A percentile compares a stretch with the other conserved stretches of the same genome.
Evolutionary conservation across 306 rosid species (phyloP).

Genomic region (Vigna unguiculata): DNA sequence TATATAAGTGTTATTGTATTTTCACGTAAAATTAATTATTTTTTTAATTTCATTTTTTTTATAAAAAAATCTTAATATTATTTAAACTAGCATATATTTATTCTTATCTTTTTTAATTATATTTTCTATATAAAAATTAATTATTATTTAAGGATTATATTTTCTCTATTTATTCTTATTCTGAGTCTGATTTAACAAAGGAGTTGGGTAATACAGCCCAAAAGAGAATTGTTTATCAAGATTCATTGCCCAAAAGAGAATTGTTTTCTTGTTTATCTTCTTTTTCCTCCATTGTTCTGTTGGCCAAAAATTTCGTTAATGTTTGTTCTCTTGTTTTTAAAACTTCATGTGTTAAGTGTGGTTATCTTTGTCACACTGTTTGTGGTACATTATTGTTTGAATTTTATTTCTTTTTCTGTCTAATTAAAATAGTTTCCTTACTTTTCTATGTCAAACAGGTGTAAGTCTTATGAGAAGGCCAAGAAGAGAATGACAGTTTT

Average conservation of each 20-base stretch:
- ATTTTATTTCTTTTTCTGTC: not conserved
- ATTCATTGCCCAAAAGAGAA: not conserved
- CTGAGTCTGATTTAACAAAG: too few species aligned
- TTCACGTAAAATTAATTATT: too few species aligned
- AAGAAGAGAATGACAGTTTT: constrained; percentile 87
- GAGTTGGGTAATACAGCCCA: too few species aligned
- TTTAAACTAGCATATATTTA: too few species aligned
- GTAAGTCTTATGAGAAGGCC: constrained; percentile 92
- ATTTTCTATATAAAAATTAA: too few species aligned
- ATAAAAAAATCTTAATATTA: too few species aligned
- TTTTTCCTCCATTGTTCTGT: not conserved
- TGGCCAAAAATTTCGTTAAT: not conserved
- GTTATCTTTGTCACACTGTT: not conserved
- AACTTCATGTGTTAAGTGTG: not conserved
- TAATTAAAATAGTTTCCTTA: constrained; percentile 1
- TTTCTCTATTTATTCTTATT: too few species aligned
- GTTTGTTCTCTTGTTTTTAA: not conserved
- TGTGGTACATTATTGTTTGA: not conserved
- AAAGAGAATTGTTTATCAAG: too few species aligned
- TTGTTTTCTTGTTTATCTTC: not conserved
- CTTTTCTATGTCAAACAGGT: constrained; percentile 55
- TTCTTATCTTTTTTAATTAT: too few species aligned
- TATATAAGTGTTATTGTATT: too few species aligned
- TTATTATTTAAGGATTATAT: too few species aligned
- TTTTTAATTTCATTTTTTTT: too few species aligned